A percentile compares a stretch with the other conserved stretches of the same genome.
phyloP scores from a whole-genome alignment of 2,329 filamentous ascomycete species.

The Botrytis squamosa region DNA sequence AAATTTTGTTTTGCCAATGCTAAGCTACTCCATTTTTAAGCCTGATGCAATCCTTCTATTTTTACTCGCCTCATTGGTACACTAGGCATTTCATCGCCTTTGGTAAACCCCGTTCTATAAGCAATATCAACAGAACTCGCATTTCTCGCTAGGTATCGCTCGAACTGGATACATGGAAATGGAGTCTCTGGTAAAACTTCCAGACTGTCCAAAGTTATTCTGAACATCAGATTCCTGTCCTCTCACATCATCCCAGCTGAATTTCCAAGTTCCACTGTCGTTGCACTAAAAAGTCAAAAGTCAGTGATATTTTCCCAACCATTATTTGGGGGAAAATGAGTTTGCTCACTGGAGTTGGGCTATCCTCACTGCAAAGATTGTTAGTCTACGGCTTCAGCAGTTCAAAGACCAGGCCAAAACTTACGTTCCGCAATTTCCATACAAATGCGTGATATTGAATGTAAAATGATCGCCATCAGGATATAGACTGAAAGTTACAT shows the following conservation, averaged over 20 bases:
- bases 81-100: not conserved
- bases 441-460: conserved; percentile 29
- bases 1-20: not conserved
- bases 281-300: conserved; percentile 20
- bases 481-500: conserved; percentile 30
- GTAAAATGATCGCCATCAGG: conserved; percentile 23
- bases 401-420: not conserved
- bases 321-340: not conserved
- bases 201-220: conserved; percentile 31
- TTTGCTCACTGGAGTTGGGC: conserved; percentile 4
- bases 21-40: not conserved
- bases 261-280: conserved; percentile 29
- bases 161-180: conserved; percentile 29
- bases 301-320: not conserved
- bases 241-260: conserved; percentile 27
- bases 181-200: conserved; percentile 16
- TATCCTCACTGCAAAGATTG: not conserved
- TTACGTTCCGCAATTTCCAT: conserved; percentile 26
- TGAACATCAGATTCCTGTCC: conserved; percentile 29
- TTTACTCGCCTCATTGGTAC: not conserved
- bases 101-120: not conserved
- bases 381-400: not conserved
- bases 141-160: conserved; percentile 25
- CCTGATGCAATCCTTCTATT: not conserved
- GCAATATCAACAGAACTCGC: conserved; percentile 29